These are phyloP conservation scores for Apiotrichum domesticum DNA, from an alignment of 1,284 basidiomycete genomes.

Conservation along the genomic window DNA sequence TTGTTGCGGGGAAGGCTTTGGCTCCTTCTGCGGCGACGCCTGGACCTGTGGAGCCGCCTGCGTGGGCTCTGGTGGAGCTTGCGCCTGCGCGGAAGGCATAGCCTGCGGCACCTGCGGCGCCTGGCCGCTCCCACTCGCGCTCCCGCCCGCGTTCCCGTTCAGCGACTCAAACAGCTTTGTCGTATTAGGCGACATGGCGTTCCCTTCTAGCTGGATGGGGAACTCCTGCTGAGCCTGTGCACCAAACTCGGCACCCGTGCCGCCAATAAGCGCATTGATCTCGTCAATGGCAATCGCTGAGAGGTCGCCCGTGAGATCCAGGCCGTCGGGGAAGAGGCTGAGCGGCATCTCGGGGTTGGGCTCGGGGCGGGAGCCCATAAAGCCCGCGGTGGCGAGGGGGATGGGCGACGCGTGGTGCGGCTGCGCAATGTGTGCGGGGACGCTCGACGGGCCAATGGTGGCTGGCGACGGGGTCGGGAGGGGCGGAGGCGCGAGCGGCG, in stretches of 20 bases:
- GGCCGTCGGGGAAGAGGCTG: constrained; percentile 7
- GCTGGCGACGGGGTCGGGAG: constrained; percentile 16
- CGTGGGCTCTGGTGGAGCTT: not conserved
- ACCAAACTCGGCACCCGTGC: constrained; percentile 9
- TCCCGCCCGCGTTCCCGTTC: not conserved
- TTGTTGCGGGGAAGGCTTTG: not conserved
- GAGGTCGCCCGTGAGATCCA: constrained; percentile 16
- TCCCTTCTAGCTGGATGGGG: not conserved
- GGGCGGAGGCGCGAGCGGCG: constrained; percentile 14
- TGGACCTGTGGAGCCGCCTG: not conserved
- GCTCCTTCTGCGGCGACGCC: not conserved
- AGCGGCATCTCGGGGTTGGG: constrained; percentile 3
- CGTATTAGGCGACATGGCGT: constrained; percentile 16
- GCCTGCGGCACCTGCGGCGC: not conserved
- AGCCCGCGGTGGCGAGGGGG: constrained; percentile 19
- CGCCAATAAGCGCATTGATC: constrained; percentile 22
- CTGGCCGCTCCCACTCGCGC: not conserved
- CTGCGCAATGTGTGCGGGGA: constrained; percentile 10
- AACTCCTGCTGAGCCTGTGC: not conserved
- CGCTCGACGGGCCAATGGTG: constrained; percentile 3
- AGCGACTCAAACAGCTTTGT: constrained; percentile 14
- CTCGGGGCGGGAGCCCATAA: constrained; percentile 14
- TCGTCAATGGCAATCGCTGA: constrained; percentile 19
- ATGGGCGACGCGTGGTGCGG: constrained; percentile 20
- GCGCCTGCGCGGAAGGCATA: not conserved